phyloP scores from a whole-genome alignment of 805 yeast species.

The Zygotorulaspora florentina region DNA sequence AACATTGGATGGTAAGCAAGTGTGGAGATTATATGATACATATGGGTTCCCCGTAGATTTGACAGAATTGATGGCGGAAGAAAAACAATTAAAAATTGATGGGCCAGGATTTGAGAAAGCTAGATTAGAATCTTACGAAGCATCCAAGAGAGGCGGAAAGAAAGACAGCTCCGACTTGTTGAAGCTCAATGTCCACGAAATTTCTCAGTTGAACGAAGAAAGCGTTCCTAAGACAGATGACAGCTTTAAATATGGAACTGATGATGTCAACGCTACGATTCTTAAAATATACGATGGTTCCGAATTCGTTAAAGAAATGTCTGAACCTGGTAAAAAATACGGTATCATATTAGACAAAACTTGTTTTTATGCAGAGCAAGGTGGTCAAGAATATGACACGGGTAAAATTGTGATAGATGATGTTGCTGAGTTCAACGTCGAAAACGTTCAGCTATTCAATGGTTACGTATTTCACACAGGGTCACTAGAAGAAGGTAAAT shows the following conservation, averaged over 20 bases:
- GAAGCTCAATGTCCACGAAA: constrained; percentile 87
- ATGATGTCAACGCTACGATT: constrained; percentile 63
- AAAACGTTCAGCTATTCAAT: constrained; percentile 86
- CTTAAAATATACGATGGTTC: constrained; percentile 68
- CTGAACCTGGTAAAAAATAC: constrained; percentile 48
- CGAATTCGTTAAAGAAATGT: constrained; percentile 50
- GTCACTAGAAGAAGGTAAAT: constrained; percentile 65
- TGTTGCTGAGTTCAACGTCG: constrained; percentile 78
- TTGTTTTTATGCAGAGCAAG: constrained; percentile 97
- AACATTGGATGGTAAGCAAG: constrained; percentile 85
- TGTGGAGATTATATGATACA: constrained; percentile 97
- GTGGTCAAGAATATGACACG: constrained; percentile 97
- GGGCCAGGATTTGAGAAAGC: constrained; percentile 91
- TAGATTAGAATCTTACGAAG: constrained; percentile 83
- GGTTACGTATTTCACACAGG: constrained; percentile 98
- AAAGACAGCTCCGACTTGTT: constrained; percentile 54
- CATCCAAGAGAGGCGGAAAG: constrained; percentile 83
- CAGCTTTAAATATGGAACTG: constrained; percentile 65
- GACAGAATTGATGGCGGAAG: constrained; percentile 98
- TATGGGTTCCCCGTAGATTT: constrained; percentile 99
- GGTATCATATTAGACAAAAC: constrained; percentile 87
- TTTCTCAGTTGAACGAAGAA: constrained; percentile 60
- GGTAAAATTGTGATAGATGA: constrained; percentile 92
- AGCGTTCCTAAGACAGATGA: constrained; percentile 80
- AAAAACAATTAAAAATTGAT: constrained; percentile 88